Evolutionary conservation across 2,329 filamentous ascomycete genomes (phyloP), one percentile per base, ranked within the genome.

Genomic region (Xylaria sp.): DNA sequence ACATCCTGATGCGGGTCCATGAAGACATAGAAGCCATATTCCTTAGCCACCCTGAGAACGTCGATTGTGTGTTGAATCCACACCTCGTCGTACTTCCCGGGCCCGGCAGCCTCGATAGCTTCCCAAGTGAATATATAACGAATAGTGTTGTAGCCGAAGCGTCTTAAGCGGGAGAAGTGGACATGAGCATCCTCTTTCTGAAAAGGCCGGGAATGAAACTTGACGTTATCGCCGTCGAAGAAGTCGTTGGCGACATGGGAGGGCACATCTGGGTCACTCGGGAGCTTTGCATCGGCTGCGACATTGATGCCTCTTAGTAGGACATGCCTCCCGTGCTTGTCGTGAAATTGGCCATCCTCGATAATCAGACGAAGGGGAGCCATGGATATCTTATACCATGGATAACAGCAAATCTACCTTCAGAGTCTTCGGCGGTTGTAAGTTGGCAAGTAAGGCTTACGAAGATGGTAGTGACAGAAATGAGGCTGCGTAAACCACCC

Each of bases 1-100:
- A 98, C 95, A 83, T 99, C 96, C 85, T 99, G 96, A 80, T 99
- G 96, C 23, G 97, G 95, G 75, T 99, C 97, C 94, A 99, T 97
- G 79, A 98, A 98, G 59, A 99, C 86, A 77, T 97, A 97, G 80
- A 99, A 98, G 33, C 93, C 93, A 83, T 97, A 98, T 46, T 90
- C 86, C 79, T 94, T 97, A 46, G 94, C 94, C 72, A 94, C 85
- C 66, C 94, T 88, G 74, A 99, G 82, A 12, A 97, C 85, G 48
- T 93, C 88, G 73, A 99, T 94, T 0, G 96, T 99, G 79, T 97
- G 94, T 73, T 92, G 86, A 73, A 98, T 94, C 87, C 93, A 99
- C 70, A 92, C 91, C 78, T 99, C 94, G 76, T 99, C 97, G 79
- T 98, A 99, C 77, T 89, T 90, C 1, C 94, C 94, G 0, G 97